Evolutionary conservation across 2,329 filamentous ascomycete species (phyloP), one percentile per base, ranked within the genome.

Genomic region (Dactylellina drechsleri): DNA sequence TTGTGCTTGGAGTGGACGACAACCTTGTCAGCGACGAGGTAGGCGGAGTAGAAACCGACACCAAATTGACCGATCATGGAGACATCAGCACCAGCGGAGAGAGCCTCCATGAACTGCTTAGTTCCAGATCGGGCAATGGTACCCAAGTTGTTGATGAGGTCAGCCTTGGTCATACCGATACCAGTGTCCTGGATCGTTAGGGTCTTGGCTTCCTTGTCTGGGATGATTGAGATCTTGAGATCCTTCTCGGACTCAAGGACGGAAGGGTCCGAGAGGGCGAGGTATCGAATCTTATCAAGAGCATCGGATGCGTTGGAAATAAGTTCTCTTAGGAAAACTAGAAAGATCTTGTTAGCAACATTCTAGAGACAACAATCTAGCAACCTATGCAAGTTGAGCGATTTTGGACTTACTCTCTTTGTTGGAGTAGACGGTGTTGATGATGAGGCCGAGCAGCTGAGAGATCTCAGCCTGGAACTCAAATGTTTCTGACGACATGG

Each of bases 391-490:
- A 50, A 20, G 16, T n/a, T 4, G 47, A 23, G 4, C 2, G 18
- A 52, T 18, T 23, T 52, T 13, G 20, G n/a, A 77, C 75, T 77
- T 64, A 77, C 75, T 98, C 87, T 98, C 95, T 89, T 99, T 99
- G 91, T 99, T 99, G 81, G 93, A 97, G 89, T 98, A 99, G 87
- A 99, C 95, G 80, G 95, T 98, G 92, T 99, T 99, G 89, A 99
- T 99, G 86, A 99, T 99, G 84, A 99, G 92, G 80, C 91, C 93
- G 83, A 99, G 91, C 80, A 99, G 92, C 92, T 99, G 95, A 91
- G 94, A 98, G 84, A 99, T 99, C 92, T 99, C 95, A 91, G 95
- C 95, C 91, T 99, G 95, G 88, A 98, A 99, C 91, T 98, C 94
- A 87, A 99, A 99, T 80, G 93, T 97, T 88, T 98, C 93, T 85